phyloP scores from a whole-genome alignment of 306 rosid species.

The Begonia loranthoides region DNA sequence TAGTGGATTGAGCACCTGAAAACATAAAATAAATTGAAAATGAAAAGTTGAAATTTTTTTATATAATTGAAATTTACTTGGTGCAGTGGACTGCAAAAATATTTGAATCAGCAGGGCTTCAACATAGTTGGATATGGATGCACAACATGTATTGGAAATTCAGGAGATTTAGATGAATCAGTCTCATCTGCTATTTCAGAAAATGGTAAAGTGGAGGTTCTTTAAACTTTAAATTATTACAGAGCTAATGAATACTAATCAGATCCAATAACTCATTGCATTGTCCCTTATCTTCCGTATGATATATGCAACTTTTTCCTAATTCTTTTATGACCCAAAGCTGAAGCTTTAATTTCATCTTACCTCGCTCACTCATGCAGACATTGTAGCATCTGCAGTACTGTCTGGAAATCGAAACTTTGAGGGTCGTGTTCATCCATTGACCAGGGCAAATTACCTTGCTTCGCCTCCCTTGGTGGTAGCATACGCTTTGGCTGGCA shows the following conservation, averaged over 20 bases:
- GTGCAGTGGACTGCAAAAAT: slow-evolving; percentile 21
- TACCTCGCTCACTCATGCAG: slow-evolving; percentile 6
- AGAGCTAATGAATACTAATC: too few species aligned
- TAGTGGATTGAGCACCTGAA: too few species aligned
- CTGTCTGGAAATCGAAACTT: slow-evolving; percentile 38
- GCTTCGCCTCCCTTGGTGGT: slow-evolving; percentile 39
- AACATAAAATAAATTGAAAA: background rate
- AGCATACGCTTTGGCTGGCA: slow-evolving; percentile 35
- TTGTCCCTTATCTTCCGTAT: too few species aligned
- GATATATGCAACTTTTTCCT: too few species aligned
- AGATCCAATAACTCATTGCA: too few species aligned
- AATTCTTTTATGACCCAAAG: too few species aligned
- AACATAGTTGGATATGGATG: slow-evolving; percentile 28
- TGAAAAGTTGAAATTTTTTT: background rate
- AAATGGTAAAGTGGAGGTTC: slow-evolving; percentile 1
- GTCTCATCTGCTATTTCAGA: slow-evolving; percentile 16
- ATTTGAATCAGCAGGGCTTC: slow-evolving; percentile 11
- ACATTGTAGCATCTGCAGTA: slow-evolving; percentile 27
- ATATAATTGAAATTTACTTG: background rate
- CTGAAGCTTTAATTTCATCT: too few species aligned
- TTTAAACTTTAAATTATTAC: background rate
- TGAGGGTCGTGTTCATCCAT: slow-evolving; percentile 31
- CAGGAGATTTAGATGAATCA: slow-evolving; percentile 36
- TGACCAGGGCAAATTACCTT: slow-evolving; percentile 35
- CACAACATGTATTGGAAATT: slow-evolving; percentile 42